Evolutionary conservation across 805 yeast genomes (phyloP), one percentile per base, ranked within the genome.

Genomic region (Saccharomycopsis fibuligera): DNA sequence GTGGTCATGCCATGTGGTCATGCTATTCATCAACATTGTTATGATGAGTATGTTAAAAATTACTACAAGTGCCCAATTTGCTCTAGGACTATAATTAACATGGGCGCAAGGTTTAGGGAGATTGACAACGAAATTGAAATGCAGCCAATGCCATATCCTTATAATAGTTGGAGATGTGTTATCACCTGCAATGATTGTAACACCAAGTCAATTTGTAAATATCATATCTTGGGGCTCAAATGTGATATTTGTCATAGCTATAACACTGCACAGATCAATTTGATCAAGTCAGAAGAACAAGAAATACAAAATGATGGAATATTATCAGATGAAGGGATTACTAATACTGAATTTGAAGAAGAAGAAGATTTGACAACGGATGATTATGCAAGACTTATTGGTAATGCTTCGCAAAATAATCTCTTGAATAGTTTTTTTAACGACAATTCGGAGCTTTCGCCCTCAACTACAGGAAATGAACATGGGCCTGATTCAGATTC

Each of bases 1-100:
- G 95, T 88, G 19, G 89, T 90, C 62, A 88, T 90, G 96, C 70
- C 73, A 3, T 90, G 98, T 66, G 96, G 97, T 2, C 98, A 90
- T 65, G 86, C 96, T 35, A 90, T 90, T 50, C 98, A 90, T 66
- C 87, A 88, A 62, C 60, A 64, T 24, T 90, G 98, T 63, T 89
- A 80, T 62, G 82, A 82, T 53, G 91, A 86, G 55, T 81, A 84
- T 62, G 78, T 86, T n/a, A 75, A 80, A 56, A 88, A 85, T 61
- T 79, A 86, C 14, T 90, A 88, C 70, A 86, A 87, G 62, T 90
- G 98, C 63, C 98, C 98, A 1, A 74, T 86, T 2, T 90, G 98
- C 62, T 82, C 87, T 47, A 79, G 85, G 56, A 83, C 96, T 0
- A 79, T 91, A 45, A 72, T 84, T 33, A 86, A 89, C 65, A 89